Evolutionary conservation across 768 basidiomycete genomes (phyloP).

Genomic region (Candolleomyces aberdarensis): DNA sequence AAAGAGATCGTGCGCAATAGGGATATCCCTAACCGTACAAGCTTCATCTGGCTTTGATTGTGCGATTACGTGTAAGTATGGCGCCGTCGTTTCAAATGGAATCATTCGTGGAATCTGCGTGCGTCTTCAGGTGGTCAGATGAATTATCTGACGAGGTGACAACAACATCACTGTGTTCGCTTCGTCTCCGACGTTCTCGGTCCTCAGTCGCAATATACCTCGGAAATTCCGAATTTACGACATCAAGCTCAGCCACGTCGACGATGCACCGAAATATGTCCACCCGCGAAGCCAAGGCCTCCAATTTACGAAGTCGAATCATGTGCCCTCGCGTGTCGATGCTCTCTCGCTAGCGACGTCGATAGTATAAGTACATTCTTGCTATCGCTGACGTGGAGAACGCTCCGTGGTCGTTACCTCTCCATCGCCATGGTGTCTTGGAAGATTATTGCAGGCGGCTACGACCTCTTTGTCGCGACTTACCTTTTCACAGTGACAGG

Average conservation of each 20-base stretch:
- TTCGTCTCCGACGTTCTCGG: not conserved
- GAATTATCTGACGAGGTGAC: too few relatives aligned
- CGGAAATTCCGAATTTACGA: not conserved
- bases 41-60: conserved; percentile 39
- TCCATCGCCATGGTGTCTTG: conserved; percentile 53
- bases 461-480: conserved; percentile 55
- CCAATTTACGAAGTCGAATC: not conserved
- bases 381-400: too few relatives aligned
- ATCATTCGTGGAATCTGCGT: too few relatives aligned
- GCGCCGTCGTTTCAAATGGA: too few relatives aligned
- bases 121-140: too few relatives aligned
- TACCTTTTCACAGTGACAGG: conserved; percentile 53
- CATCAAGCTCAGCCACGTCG: not conserved
- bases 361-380: not conserved
- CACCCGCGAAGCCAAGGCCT: not conserved
- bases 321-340: not conserved
- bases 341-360: not conserved
- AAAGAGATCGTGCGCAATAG: conserved; percentile 51
- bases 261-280: not conserved
- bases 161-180: not conserved
- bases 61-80: too few relatives aligned
- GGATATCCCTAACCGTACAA: conserved; percentile 49
- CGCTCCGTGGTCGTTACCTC: not conserved
- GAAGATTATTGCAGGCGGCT: conserved; percentile 67
- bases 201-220: not conserved